These are phyloP conservation scores for Trichosporon faecale DNA, from an alignment of 1,284 basidiomycete species.

Conservation along the genomic window DNA sequence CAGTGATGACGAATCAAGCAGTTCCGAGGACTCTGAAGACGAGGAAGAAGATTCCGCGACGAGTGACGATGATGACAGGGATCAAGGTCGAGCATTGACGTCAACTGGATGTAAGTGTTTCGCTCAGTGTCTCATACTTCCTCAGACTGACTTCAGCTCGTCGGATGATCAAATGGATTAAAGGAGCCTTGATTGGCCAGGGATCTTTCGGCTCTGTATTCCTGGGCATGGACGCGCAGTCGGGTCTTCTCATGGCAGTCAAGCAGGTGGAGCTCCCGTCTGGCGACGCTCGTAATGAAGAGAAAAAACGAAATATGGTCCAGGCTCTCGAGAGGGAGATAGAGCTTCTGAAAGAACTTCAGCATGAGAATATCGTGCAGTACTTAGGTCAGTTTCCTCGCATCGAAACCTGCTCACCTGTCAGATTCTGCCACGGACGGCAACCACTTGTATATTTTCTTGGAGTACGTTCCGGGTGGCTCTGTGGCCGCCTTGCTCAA, in stretches of 20 bases:
- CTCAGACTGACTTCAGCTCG: slow-evolving; percentile 50
- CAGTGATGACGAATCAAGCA: slow-evolving; percentile 43
- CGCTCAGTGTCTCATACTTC: not conserved
- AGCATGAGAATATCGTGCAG: slow-evolving; percentile 97
- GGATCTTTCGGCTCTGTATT: slow-evolving; percentile 95
- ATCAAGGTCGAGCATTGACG: slow-evolving; percentile 58
- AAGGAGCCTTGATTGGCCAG: slow-evolving; percentile 94
- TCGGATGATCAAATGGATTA: slow-evolving; percentile 92
- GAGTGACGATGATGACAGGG: slow-evolving; percentile 52
- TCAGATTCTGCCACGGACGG: slow-evolving; percentile 84
- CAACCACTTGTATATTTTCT: slow-evolving; percentile 91
- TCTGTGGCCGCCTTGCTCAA: slow-evolving; percentile 88
- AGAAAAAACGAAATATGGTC: slow-evolving; percentile 91
- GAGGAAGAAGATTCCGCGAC: slow-evolving; percentile 41
- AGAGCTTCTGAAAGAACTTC: slow-evolving; percentile 87
- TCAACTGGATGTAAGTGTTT: slow-evolving; percentile 61
- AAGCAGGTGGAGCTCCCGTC: slow-evolving; percentile 93
- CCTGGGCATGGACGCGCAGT: slow-evolving; percentile 94
- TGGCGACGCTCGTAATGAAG: slow-evolving; percentile 80
- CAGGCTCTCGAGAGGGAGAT: slow-evolving; percentile 94
- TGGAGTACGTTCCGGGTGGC: slow-evolving; percentile 98
- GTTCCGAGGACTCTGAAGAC: slow-evolving; percentile 49
- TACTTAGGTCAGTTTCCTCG: slow-evolving; percentile 71
- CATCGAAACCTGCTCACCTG: not conserved
- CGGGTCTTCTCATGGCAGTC: slow-evolving; percentile 94